These are phyloP conservation scores for Fraxinus albicans DNA, from an alignment of 305 asterid species.

Conservation along the genomic window DNA sequence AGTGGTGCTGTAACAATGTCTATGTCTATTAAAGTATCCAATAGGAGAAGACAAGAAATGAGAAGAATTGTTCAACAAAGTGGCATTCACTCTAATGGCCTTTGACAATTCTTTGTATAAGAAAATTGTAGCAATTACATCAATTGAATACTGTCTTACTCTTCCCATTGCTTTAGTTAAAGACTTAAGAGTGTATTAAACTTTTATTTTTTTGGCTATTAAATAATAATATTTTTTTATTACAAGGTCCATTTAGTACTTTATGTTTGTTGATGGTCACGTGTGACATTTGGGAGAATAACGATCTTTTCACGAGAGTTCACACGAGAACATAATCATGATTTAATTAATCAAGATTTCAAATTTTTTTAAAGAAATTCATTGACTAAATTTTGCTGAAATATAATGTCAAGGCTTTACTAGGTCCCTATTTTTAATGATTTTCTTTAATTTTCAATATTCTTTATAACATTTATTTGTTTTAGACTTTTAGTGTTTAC, in stretches of 20 bases:
- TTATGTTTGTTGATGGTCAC: neutral
- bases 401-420: neutral
- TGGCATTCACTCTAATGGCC: constrained; percentile 14
- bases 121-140: neutral
- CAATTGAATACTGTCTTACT: neutral
- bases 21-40: neutral
- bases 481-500: neutral
- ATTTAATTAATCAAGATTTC: neutral
- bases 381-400: neutral
- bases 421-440: neutral
- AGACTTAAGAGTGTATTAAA: neutral
- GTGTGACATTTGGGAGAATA: neutral
- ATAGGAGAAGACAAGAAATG: neutral
- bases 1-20: neutral
- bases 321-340: neutral
- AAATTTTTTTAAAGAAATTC: neutral
- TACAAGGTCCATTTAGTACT: neutral
- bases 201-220: neutral
- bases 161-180: neutral
- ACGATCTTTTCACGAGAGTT: neutral
- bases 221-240: neutral
- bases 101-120: constrained; percentile 10
- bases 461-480: neutral
- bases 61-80: constrained; percentile 14
- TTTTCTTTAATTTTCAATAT: neutral